Conservation (phyloP, 805 yeast species). For the Wickerhamiella alocasiicola region DNA sequence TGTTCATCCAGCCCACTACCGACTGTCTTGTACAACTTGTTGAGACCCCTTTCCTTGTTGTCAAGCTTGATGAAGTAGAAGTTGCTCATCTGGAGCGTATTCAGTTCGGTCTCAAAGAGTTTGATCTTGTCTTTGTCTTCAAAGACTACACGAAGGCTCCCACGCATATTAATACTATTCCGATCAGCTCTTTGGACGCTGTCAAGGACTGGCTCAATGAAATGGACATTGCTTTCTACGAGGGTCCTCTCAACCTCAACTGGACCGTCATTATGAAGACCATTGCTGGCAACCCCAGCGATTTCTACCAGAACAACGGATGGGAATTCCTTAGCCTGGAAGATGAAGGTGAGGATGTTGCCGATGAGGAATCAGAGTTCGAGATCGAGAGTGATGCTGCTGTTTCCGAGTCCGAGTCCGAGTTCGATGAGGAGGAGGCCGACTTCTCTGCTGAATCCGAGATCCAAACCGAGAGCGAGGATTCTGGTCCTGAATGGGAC, state of each 20-base stretch:
- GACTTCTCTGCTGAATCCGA: constrained; percentile 27
- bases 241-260: constrained; percentile 89
- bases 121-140: constrained; percentile 91
- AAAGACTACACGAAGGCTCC: constrained; percentile 83
- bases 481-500: constrained; percentile 40
- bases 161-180: constrained; percentile 86
- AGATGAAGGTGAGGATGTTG: constrained; percentile 67
- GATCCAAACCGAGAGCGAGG: constrained; percentile 20
- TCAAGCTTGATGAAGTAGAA: constrained; percentile 84
- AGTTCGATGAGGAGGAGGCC: constrained; percentile 29
- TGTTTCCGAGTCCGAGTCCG: constrained; percentile 18
- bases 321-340: constrained; percentile 90
- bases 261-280: constrained; percentile 96
- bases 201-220: constrained; percentile 96
- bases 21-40: constrained; percentile 89
- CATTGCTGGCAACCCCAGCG: constrained; percentile 80
- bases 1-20: constrained; percentile 90
- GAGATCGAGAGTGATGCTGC: constrained; percentile 51
- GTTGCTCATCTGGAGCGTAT: constrained; percentile 93
- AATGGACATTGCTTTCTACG: constrained; percentile 89
- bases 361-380: constrained; percentile 51
- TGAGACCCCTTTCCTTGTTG: constrained; percentile 90
- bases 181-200: constrained; percentile 82
- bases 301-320: constrained; percentile 89
- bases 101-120: constrained; percentile 91